Conservation (phyloP, 257 asterid genomes). For the Ilex asprella region DNA sequence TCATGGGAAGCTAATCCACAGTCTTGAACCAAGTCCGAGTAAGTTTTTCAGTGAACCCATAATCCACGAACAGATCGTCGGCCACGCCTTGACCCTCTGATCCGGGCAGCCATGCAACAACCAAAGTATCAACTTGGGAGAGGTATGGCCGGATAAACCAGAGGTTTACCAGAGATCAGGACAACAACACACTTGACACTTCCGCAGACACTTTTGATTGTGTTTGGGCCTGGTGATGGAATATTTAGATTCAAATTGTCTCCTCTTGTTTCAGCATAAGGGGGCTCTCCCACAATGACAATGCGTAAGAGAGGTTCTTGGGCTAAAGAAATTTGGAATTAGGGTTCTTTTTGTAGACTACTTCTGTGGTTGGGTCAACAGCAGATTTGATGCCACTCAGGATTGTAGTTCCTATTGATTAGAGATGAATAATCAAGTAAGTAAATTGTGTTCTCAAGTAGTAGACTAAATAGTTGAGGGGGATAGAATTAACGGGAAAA, state of each 20-base stretch:
- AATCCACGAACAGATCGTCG: slow-evolving; percentile 25
- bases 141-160: slow-evolving; percentile 42
- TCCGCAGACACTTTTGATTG: slow-evolving; percentile 35
- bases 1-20: too few species aligned
- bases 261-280: slow-evolving; percentile 41
- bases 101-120: slow-evolving; percentile 78
- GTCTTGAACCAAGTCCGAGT: too few species aligned
- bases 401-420: slow-evolving; percentile 41
- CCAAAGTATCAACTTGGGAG: slow-evolving; percentile 33
- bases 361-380: slow-evolving; percentile 28
- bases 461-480: too few species aligned
- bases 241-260: slow-evolving; percentile 35
- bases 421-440: too few species aligned
- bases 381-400: slow-evolving; percentile 22
- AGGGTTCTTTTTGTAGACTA: slow-evolving; percentile 27
- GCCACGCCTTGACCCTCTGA: slow-evolving; percentile 32
- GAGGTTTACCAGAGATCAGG: slow-evolving; percentile 46
- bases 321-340: slow-evolving; percentile 16
- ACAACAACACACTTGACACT: slow-evolving; percentile 46
- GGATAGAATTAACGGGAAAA: too few species aligned
- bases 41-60: slow-evolving; percentile 18
- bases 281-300: slow-evolving; percentile 51
- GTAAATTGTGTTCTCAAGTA: too few species aligned
- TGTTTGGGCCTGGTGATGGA: slow-evolving; percentile 28
- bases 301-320: slow-evolving; percentile 35